phyloP scores from a whole-genome alignment of 306 rosid species.

The Vicia villosa region DNA sequence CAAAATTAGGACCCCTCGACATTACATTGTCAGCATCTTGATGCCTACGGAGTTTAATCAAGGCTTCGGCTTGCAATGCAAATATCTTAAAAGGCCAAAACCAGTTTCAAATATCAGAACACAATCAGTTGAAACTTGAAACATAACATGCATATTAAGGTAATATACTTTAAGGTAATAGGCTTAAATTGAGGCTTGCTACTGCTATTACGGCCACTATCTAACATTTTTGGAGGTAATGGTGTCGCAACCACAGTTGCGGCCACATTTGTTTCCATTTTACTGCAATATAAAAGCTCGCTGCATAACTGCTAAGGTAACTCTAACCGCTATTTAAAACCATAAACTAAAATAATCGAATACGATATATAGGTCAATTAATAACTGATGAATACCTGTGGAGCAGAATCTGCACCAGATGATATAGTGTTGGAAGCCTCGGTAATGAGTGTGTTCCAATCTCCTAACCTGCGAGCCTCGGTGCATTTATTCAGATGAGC shows the following conservation, averaged over 20 bases:
- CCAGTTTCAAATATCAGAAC: background rate
- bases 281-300: background rate
- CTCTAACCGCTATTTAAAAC: background rate
- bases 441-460: conserved; percentile 73
- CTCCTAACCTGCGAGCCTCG: conserved; percentile 68
- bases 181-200: background rate
- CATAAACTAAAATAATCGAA: background rate
- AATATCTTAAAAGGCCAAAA: conserved; percentile 54
- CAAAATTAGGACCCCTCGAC: conserved; percentile 64
- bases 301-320: background rate
- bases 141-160: background rate
- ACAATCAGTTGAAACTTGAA: background rate
- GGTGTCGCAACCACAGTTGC: background rate
- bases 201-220: background rate
- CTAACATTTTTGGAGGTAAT: background rate
- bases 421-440: conserved; percentile 50
- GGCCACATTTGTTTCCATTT: background rate
- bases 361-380: background rate
- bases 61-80: conserved; percentile 82
- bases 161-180: background rate
- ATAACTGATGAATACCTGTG: conserved; percentile 47
- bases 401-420: conserved; percentile 82
- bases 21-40: conserved; percentile 77
- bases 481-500: conserved; percentile 67
- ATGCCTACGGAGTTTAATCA: conserved; percentile 70